Evolutionary conservation across 2,329 filamentous ascomycete species (phyloP).

Genomic region (Colletotrichum magnum): DNA sequence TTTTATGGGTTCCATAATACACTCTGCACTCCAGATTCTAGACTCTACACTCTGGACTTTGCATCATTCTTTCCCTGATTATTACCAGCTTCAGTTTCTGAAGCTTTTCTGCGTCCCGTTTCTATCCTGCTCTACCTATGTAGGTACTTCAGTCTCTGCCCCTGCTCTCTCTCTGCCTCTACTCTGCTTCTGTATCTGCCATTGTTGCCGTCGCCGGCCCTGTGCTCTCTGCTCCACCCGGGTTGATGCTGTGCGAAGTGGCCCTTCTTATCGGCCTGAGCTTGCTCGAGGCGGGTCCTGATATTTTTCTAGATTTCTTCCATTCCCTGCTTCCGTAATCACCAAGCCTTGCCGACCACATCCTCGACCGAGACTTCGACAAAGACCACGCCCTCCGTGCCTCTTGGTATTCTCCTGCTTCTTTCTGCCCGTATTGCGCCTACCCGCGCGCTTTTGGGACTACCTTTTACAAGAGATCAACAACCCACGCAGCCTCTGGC

Average conservation of each 20-base stretch:
- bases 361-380: constrained; percentile 16
- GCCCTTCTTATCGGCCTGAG: not conserved
- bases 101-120: not conserved
- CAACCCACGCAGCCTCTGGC: not conserved
- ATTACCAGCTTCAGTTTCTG: constrained; percentile 15
- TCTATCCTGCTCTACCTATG: not conserved
- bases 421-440: constrained; percentile 15
- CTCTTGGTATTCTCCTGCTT: not conserved
- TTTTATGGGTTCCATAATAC: not conserved
- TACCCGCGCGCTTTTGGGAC: constrained; percentile 1
- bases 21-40: no score
- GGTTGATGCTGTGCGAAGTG: constrained; percentile 11
- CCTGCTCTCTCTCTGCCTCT: not conserved
- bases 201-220: not conserved
- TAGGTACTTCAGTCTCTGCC: not conserved
- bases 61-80: not conserved
- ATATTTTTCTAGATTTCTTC: constrained; percentile 13
- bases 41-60: not conserved
- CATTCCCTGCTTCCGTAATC: constrained; percentile 36
- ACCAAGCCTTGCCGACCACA: constrained; percentile 15
- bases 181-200: not conserved
- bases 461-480: not conserved
- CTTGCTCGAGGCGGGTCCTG: constrained; percentile 30
- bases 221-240: not conserved
- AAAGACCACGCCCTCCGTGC: constrained; percentile 3